phyloP scores from a whole-genome alignment of 768 basidiomycete genomes.

The Ephemerocybe angulata region DNA sequence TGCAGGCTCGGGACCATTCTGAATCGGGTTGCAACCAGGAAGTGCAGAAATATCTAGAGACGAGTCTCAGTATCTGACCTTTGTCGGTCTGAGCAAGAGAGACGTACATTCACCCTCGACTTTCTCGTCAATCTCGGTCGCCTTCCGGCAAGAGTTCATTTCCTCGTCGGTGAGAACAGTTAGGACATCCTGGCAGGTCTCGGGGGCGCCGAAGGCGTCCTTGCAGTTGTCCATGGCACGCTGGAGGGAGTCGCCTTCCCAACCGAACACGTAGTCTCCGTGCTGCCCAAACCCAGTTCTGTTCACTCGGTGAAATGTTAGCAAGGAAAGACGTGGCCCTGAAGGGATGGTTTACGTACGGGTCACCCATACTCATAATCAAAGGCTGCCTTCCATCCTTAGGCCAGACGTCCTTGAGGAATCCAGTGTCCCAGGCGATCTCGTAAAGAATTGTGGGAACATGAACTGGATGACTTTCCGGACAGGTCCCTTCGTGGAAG shows the following conservation, averaged over 20 bases:
- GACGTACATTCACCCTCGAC: background rate
- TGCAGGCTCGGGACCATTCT: conserved; percentile 4
- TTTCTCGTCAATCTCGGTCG: background rate
- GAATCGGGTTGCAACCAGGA: conserved; percentile 7
- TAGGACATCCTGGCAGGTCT: background rate
- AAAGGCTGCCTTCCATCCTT: background rate
- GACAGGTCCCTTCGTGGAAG: background rate
- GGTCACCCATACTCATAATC: conserved; percentile 1
- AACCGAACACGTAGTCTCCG: background rate
- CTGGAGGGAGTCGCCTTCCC: background rate
- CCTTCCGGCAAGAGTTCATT: background rate
- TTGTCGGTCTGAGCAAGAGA: background rate
- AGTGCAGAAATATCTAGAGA: background rate
- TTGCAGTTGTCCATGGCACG: background rate
- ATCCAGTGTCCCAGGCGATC: background rate
- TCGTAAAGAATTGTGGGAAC: background rate
- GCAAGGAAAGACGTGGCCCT: background rate
- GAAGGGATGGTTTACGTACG: background rate
- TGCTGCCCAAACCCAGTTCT: background rate
- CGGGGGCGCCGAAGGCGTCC: background rate
- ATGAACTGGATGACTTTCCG: background rate
- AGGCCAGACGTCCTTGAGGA: background rate
- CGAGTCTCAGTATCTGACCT: background rate
- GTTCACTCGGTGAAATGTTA: background rate
- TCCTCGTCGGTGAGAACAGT: background rate